Base-by-base conservation (phyloP, 2,329 filamentous ascomycete genomes). In the Verticillium zaregamsianum region DNA sequence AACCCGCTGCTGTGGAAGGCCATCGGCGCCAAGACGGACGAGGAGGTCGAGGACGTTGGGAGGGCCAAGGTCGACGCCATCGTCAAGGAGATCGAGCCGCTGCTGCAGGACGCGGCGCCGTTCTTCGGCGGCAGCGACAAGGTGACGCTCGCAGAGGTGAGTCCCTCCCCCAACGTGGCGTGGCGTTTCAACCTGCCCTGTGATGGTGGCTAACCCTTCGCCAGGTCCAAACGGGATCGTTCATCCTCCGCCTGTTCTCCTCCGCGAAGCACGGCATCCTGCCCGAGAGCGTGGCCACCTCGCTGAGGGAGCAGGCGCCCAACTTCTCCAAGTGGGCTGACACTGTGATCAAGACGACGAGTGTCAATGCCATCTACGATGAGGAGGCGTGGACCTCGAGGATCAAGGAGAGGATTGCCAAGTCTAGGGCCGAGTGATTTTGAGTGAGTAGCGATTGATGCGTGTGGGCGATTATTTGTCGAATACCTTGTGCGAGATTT, bases 81-180 rank as follows among this genome's bases (percentile, higher is more conserved):
- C 1, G 79, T 80, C 59, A 91, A 89, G 76, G 90, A 94, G 68
- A 77, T 95, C 61, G 91, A 93, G 75, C 90, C 90, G 1, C 75
- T 92, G 40, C 77, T 96, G 31, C 69, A 68, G 3, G 77, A 80
- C 59, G 81, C 81, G 0, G 76, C 71, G 2, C 87, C 87, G 0
- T 91, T 86, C 72, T 90, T 90, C 70, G 85, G 84, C 2, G 88
- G 88, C 0, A 85, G 82, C 59, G 77, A 83, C 23, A 85, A 77
- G 70, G 70, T 93, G 49, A 94, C 90, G 0, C 74, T 93, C 39
- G 91, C 88, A 12, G 92, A 95, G 84, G 90, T 91, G 74, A 64
- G 76, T 70, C 25, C 32, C 39, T 7, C 11, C n/a, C 59, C 7
- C 9, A 28, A 6, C 28, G 5, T 28, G 28, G 28, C 6, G 28